Conservation (phyloP, 495 filamentous ascomycete species). For the Annulohypoxylon maeteangense region DNA sequence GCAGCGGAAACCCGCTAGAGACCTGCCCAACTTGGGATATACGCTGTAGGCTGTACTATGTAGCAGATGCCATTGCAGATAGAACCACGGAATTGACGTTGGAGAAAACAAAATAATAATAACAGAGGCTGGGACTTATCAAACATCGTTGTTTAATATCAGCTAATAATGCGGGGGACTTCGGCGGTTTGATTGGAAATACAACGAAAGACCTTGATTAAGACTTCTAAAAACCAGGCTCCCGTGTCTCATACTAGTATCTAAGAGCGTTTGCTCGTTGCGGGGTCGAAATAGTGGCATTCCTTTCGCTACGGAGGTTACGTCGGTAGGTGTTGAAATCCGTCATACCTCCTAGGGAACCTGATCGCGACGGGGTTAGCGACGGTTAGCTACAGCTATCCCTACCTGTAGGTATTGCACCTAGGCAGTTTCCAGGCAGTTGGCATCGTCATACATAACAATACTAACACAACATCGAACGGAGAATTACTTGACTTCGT, state of each 20-base stretch:
- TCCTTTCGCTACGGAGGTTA: conserved; percentile 8
- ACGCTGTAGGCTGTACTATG: too few species aligned
- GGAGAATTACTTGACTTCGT: conserved; percentile 13
- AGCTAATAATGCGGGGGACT: conserved; percentile 16
- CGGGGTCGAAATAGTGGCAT: conserved; percentile 31
- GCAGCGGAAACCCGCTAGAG: conserved; percentile 3
- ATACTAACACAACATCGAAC: neutral
- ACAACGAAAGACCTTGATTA: conserved; percentile 12
- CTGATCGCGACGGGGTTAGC: neutral
- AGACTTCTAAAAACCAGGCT: conserved; percentile 2
- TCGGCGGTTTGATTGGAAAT: conserved; percentile 10
- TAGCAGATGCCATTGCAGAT: conserved; percentile 11
- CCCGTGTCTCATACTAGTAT: conserved; percentile 16
- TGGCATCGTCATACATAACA: too few species aligned
- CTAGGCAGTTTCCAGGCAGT: neutral
- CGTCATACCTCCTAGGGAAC: neutral
- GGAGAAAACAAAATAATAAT: conserved; percentile 20
- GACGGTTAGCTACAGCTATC: neutral
- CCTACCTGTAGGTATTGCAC: too few species aligned
- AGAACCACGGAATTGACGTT: conserved; percentile 1
- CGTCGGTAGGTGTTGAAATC: conserved; percentile 13
- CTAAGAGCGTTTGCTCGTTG: conserved; percentile 25
- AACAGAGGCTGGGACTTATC: conserved; percentile 25
- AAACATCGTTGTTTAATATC: conserved; percentile 24
- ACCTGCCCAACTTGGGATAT: conserved; percentile 22